Evolutionary conservation across 2,329 filamentous ascomycete species (phyloP).

Genomic region (Ophiosphaerella herpotricha): DNA sequence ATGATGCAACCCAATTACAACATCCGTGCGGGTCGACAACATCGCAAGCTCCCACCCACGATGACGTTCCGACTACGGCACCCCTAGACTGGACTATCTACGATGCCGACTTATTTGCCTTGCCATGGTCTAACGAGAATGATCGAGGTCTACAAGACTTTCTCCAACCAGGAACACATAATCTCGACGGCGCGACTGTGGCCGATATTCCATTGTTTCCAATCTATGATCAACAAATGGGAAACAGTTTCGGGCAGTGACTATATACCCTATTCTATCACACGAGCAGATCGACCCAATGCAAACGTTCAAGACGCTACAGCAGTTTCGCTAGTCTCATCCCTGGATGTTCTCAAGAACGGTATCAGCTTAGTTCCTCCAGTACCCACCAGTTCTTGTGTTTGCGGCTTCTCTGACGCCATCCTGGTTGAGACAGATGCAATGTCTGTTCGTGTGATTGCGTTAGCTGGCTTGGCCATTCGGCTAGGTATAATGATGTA

Average conservation of each 20-base stretch:
- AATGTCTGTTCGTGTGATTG: conserved; percentile 44
- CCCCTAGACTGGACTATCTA: conserved; percentile 38
- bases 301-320: conserved; percentile 1
- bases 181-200: conserved; percentile 32
- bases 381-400: conserved; percentile 53
- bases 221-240: conserved; percentile 33
- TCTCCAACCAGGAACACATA: conserved; percentile 37
- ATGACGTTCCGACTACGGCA: conserved; percentile 8
- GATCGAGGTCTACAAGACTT: conserved; percentile 39
- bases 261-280: not conserved
- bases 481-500: conserved; percentile 56
- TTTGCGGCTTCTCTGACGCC: conserved; percentile 35
- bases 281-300: not conserved
- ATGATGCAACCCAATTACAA: conserved; percentile 1
- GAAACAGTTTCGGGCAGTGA: conserved; percentile 12
- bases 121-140: conserved; percentile 37
- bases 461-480: conserved; percentile 25
- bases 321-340: conserved; percentile 53
- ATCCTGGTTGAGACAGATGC: conserved; percentile 53
- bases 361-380: conserved; percentile 60
- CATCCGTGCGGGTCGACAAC: conserved; percentile 2
- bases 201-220: conserved; percentile 40
- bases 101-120: conserved; percentile 37
- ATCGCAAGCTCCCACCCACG: conserved; percentile 7
- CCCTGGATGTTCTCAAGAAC: conserved; percentile 57